These are phyloP conservation scores for Cercospora brassicicola DNA, from an alignment of 2,329 filamentous ascomycete genomes.

Conservation along the genomic window DNA sequence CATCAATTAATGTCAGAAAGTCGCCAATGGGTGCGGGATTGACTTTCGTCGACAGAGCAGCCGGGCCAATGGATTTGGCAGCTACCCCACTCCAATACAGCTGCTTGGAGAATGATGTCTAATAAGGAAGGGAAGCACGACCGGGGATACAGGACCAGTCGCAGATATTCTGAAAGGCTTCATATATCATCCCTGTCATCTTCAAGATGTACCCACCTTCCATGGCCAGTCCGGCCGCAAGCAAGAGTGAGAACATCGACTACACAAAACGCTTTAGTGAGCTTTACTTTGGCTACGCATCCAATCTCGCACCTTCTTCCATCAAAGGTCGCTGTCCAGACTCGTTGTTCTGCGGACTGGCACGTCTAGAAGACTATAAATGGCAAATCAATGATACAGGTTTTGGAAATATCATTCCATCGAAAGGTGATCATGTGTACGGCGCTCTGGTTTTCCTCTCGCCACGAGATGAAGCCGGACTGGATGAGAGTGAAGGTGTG, in stretches of 20 bases:
- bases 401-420: slow-evolving; percentile 62
- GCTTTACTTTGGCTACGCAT: slow-evolving; percentile 20
- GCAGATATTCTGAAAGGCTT: neutral
- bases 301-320: slow-evolving; percentile 13
- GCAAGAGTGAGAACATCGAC: slow-evolving; percentile 1
- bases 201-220: neutral
- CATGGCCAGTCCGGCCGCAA: neutral
- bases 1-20: neutral
- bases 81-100: slow-evolving; percentile 1
- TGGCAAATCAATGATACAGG: slow-evolving; percentile 67
- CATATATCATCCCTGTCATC: neutral
- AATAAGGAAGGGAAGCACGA: neutral
- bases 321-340: slow-evolving; percentile 22
- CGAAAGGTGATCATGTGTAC: slow-evolving; percentile 48
- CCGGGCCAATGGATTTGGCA: neutral
- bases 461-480: slow-evolving; percentile 48
- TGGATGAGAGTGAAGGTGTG: slow-evolving; percentile 62
- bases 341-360: slow-evolving; percentile 42
- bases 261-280: slow-evolving; percentile 15
- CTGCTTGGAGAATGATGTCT: neutral
- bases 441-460: slow-evolving; percentile 49
- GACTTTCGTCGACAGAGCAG: neutral
- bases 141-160: neutral
- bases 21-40: neutral
- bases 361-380: slow-evolving; percentile 54